phyloP scores from a whole-genome alignment of 176 grass and related monocot genomes.

The Olyra latifolia region DNA sequence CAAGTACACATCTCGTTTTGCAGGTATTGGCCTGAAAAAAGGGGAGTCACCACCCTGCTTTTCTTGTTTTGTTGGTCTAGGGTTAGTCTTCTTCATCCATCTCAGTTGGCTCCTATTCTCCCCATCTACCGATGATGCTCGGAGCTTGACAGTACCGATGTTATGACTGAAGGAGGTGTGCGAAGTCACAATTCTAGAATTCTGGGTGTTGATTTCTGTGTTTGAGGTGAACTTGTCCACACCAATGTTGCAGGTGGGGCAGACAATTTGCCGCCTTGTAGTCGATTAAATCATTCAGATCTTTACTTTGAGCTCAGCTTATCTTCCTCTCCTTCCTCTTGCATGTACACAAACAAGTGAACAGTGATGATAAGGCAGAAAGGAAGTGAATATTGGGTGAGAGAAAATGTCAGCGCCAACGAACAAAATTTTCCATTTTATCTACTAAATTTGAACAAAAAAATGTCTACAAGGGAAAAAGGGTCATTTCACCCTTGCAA shows the following conservation, averaged over 20 bases:
- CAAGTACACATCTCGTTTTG: not conserved
- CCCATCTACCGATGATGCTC: not conserved
- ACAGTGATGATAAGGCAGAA: not conserved
- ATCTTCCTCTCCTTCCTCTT: constrained; percentile 1
- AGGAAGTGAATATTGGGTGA: not conserved
- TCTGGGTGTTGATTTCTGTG: not conserved
- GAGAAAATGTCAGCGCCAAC: not conserved
- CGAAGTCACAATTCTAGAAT: not conserved
- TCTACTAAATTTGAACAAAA: not conserved
- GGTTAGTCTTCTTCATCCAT: constrained; percentile 3
- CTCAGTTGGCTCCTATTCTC: not conserved
- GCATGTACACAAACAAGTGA: not conserved
- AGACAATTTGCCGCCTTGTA: not conserved
- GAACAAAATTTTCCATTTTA: not conserved
- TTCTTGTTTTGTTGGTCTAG: constrained; percentile 20
- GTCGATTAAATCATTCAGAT: not conserved
- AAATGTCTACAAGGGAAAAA: not conserved
- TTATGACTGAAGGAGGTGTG: not conserved
- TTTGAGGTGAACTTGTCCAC: not conserved
- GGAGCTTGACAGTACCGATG: not conserved
- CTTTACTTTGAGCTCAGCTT: constrained; percentile 7
- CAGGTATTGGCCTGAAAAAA: not conserved
- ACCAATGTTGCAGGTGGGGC: not conserved
- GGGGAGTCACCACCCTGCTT: not conserved
- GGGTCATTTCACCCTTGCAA: not conserved